Conservation (phyloP, 371 early-diverging fungal genomes). For the Mortierella sp. region DNA sequence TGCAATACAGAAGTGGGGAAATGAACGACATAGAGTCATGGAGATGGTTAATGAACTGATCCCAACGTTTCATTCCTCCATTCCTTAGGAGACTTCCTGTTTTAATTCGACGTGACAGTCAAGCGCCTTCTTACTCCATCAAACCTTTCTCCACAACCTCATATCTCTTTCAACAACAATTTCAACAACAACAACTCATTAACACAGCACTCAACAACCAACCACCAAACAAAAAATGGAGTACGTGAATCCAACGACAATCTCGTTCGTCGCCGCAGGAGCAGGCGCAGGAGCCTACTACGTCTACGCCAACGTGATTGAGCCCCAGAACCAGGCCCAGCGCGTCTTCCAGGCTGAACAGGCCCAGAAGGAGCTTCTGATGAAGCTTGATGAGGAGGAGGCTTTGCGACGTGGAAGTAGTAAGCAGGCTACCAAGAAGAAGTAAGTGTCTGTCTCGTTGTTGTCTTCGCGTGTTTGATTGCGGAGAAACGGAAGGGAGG, state of each 20-base stretch:
- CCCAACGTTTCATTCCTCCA: not conserved
- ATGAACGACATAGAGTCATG: not conserved
- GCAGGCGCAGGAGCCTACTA: slow-evolving; percentile 28
- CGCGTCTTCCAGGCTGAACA: slow-evolving; percentile 23
- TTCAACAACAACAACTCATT: not conserved
- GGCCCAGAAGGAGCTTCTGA: slow-evolving; percentile 23
- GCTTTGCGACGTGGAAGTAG: slow-evolving; percentile 16
- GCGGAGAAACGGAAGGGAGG: not conserved
- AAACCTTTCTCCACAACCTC: not conserved
- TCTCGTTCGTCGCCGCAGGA: slow-evolving; percentile 24
- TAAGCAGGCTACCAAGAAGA: slow-evolving; percentile 31
- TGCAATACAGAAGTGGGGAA: too few relatives aligned
- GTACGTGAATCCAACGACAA: slow-evolving; percentile 19
- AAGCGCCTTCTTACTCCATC: not conserved
- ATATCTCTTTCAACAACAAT: not conserved
- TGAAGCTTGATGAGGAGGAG: slow-evolving; percentile 13
- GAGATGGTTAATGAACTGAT: not conserved
- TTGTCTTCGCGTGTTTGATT: not conserved
- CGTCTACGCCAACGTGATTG: slow-evolving; percentile 28
- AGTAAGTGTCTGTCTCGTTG: slow-evolving; percentile 7
- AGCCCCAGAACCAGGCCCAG: slow-evolving; percentile 23
- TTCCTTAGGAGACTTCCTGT: not conserved
- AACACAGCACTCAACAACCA: not conserved
- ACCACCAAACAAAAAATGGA: slow-evolving; percentile 8
- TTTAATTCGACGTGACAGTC: not conserved